A percentile compares a stretch with the other conserved stretches of the same genome.
phyloP scores from a whole-genome alignment of 2,329 filamentous ascomycete genomes.

The Sporothrix sp. region DNA sequence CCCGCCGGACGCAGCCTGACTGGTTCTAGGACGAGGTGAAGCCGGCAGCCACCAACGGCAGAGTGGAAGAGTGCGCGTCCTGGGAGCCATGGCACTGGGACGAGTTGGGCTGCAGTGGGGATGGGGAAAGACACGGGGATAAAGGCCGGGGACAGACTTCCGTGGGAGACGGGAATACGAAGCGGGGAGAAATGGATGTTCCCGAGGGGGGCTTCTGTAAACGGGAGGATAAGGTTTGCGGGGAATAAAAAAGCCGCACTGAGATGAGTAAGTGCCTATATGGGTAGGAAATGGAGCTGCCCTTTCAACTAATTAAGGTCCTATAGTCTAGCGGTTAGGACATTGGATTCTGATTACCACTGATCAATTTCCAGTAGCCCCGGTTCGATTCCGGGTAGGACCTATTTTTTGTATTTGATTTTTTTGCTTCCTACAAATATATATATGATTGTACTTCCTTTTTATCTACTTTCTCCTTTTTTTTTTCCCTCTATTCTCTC shows the following conservation, averaged over 20 bases:
- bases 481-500: too few relatives aligned
- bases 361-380: slow-evolving; percentile 11
- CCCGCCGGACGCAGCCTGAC: too few relatives aligned
- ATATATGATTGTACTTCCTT: too few relatives aligned
- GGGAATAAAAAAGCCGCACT: neutral
- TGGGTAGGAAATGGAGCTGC: too few relatives aligned
- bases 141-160: too few relatives aligned
- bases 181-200: neutral
- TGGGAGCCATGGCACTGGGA: neutral
- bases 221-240: neutral
- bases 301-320: neutral
- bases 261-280: neutral
- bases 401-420: neutral
- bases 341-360: slow-evolving; percentile 5
- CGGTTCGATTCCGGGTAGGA: slow-evolving; percentile 14
- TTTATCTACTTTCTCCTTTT: too few relatives aligned
- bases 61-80: neutral
- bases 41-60: too few relatives aligned
- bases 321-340: slow-evolving; percentile 12
- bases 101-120: neutral
- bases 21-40: too few relatives aligned
- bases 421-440: neutral
- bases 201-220: neutral
- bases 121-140: neutral
- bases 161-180: neutral